Evolutionary conservation across 176 grass and related monocot genomes (phyloP).

Genomic region (Neostapfia colusana): DNA sequence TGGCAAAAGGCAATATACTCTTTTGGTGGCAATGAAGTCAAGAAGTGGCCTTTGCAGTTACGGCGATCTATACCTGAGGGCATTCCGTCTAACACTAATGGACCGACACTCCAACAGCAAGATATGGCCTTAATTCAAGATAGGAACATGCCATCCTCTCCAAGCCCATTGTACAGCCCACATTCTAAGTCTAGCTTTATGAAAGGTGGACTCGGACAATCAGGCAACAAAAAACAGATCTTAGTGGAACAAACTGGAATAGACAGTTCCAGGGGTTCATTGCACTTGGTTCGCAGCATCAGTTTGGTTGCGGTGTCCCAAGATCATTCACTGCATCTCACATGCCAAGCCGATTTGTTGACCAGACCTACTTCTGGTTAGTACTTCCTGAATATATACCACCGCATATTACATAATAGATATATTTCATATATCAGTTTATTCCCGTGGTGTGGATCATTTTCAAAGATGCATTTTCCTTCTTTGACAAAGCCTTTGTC

Average conservation of each 20-base stretch:
- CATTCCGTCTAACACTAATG: constrained; percentile 59
- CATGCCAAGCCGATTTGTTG: constrained; percentile 68
- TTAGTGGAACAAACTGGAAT: constrained; percentile 64
- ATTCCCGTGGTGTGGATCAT: constrained; percentile 11
- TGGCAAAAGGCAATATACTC: constrained; percentile 95
- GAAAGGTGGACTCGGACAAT: constrained; percentile 63
- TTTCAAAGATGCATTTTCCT: not conserved
- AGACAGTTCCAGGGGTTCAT: constrained; percentile 65
- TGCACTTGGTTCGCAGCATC: constrained; percentile 90
- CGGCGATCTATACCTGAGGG: constrained; percentile 74
- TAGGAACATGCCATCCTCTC: constrained; percentile 81
- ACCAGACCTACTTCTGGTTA: constrained; percentile 59
- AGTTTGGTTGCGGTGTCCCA: constrained; percentile 78
- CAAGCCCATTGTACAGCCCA: constrained; percentile 70
- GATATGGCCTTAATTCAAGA: constrained; percentile 82
- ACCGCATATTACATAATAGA: not conserved
- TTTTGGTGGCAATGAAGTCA: constrained; percentile 88
- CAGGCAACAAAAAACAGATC: constrained; percentile 81
- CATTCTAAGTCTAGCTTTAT: constrained; percentile 87
- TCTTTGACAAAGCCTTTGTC: no score
- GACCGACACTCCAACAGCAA: constrained; percentile 66
- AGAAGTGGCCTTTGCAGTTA: constrained; percentile 91
- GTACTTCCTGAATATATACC: constrained; percentile 1
- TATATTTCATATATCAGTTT: constrained; percentile 17
- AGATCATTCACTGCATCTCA: constrained; percentile 81